Evolutionary conservation across 768 basidiomycete genomes (phyloP), one percentile per base, ranked within the genome.

Genomic region (Lactarius trivialis): DNA sequence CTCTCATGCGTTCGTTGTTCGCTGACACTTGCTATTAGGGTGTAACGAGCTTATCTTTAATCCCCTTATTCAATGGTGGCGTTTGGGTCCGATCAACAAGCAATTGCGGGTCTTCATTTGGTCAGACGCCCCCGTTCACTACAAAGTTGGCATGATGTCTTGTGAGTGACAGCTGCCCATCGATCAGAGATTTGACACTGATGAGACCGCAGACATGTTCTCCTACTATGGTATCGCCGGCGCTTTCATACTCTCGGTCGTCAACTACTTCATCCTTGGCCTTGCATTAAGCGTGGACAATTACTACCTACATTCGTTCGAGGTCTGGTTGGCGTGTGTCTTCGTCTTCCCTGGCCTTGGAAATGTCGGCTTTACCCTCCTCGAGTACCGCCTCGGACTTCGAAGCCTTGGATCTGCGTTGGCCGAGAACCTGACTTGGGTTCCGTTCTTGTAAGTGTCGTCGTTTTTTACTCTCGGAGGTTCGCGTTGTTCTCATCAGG

Each of bases 1-100:
- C 45, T 21, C 48, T 33, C 24, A 36, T 7, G 12, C 5, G 3
- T 48, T 24, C 17, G 32, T 21, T 21, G 19, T 34, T 41, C 54
- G 0, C 41, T 57, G 32, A 54, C 51, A 61, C 50, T 57, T 41
- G 24, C 26, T 32, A 14, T 50, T 41, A 84, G 85, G 85, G 3
- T 87, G 85, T 70, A 85, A 83, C 69, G 88, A 89, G 73, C 79
- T 95, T 55, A 81, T 93, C 63, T 94, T 95, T 81, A 85, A 93
- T 69, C 94, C 93, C 0, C 66, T 94, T 60, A 79, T 82, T 56
- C 71, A 84, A 26, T 94, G 92, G 92, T 87, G 84, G 81, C 77
- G 76, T 56, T 73, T 81, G 64, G 93, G 93, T 5, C 93, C 93
- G 0, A 86, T 96, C 74, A 94, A 83, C 56, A 85, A 86, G 69